A percentile compares a stretch with the other conserved stretches of the same genome.
phyloP scores from a whole-genome alignment of 2,329 filamentous ascomycete species.

The Cytospora piceae region DNA sequence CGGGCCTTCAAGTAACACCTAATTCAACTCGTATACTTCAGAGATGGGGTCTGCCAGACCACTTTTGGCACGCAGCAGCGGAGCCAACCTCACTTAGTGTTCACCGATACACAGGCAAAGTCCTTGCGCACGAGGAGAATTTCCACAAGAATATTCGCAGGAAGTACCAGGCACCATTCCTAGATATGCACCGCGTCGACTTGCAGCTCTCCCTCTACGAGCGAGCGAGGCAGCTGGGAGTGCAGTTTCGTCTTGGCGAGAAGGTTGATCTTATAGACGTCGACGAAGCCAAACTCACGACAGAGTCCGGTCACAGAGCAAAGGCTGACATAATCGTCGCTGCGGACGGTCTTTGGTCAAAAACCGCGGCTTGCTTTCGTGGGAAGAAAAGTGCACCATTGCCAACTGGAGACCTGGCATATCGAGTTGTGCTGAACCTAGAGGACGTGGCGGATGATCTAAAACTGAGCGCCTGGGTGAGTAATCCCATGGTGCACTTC shows the following conservation, averaged over 20 bases:
- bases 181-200: conserved; percentile 61
- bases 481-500: conserved; percentile 57
- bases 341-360: conserved; percentile 68
- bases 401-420: conserved; percentile 68
- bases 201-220: conserved; percentile 58
- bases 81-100: conserved; percentile 36
- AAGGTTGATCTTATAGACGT: conserved; percentile 54
- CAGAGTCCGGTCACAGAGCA: conserved; percentile 43
- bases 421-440: conserved; percentile 60
- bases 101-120: conserved; percentile 37
- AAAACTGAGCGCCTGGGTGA: conserved; percentile 56
- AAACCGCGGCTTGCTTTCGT: conserved; percentile 54
- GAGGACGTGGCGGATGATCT: conserved; percentile 54
- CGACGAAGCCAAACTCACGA: conserved; percentile 46
- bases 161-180: conserved; percentile 38
- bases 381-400: conserved; percentile 51
- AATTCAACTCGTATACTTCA: conserved; percentile 38
- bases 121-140: conserved; percentile 38
- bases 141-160: conserved; percentile 35
- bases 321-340: conserved; percentile 62
- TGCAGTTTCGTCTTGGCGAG: conserved; percentile 52
- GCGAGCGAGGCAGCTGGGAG: conserved; percentile 57
- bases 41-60: conserved; percentile 33
- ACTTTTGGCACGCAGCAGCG: conserved; percentile 33
- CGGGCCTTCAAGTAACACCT: conserved; percentile 38